Evolutionary conservation across 1,284 basidiomycete species (phyloP), one percentile per base, ranked within the genome.

Genomic region (Thelephora terrestris): DNA sequence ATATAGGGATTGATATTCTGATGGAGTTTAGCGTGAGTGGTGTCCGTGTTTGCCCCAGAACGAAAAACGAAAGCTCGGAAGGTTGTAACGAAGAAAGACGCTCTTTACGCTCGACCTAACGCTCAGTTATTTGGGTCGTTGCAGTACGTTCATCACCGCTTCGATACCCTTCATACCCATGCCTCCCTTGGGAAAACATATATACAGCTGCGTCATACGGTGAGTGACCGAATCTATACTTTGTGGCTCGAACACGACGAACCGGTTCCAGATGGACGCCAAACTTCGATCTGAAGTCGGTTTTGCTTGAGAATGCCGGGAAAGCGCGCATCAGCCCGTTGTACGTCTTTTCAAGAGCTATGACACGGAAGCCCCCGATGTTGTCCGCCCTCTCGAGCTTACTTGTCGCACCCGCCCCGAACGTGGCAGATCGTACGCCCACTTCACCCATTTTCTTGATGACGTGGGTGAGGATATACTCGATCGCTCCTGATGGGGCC

Each of bases 321-420:
- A 74, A 66, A 48, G 67, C 64, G 35, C 64, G 61, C 27, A 66
- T 64, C 50, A 75, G 62, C 7, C 67, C 67, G 48, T 64, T 65
- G 57, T 76, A 75, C 46, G 69, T 67, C 57, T 71, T 70, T 52
- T 70, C 66, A 43, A 76, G 61, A 53, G 71, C 65, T 58, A 66
- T 68, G 37, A 70, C 61, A 23, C 65, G 57, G 49, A 66, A 58
- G 1, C 64, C 63, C 46, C 63, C 60, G 39, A 70, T 57, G 54
- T 70, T 67, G 42, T 67, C 62, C 23, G 58, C 63, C 14, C 64
- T 58, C 25, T 66, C 58, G 32, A 74, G 53, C 45, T 56, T 56
- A 23, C 61, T 59, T 29, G 65, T 62, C 18, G 71, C 70, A 7
- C 68, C 68, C 5, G 70, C 70, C 9, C 73, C 72, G 47, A 74